Evolutionary conservation across 2,329 filamentous ascomycete species (phyloP).

Genomic region (Stagonosporopsis vannaccii): DNA sequence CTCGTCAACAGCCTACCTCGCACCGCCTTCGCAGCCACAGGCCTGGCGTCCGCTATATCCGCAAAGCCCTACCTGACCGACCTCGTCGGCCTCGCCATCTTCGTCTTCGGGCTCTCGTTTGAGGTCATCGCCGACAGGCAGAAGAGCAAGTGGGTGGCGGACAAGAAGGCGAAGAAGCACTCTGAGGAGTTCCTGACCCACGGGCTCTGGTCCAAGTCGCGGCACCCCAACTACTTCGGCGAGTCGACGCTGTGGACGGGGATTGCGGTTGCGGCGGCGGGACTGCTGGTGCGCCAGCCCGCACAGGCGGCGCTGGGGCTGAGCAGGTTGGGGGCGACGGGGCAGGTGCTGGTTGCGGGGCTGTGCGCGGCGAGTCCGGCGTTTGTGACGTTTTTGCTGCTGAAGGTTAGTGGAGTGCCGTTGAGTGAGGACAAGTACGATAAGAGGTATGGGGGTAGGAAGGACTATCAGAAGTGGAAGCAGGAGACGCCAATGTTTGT

Average conservation of each 20-base stretch:
- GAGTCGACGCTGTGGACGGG: slow-evolving; percentile 74
- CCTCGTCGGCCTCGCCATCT: slow-evolving; percentile 65
- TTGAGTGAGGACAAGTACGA: slow-evolving; percentile 75
- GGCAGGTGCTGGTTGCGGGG: slow-evolving; percentile 55
- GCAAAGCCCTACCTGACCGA: slow-evolving; percentile 58
- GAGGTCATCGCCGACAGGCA: slow-evolving; percentile 70
- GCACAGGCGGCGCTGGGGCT: slow-evolving; percentile 66
- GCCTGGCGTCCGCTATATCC: slow-evolving; percentile 55
- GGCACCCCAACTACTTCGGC: slow-evolving; percentile 77
- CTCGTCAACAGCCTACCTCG: slow-evolving; percentile 69
- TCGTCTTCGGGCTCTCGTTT: slow-evolving; percentile 64
- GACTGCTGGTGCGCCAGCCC: slow-evolving; percentile 62
- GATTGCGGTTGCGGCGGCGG: slow-evolving; percentile 66
- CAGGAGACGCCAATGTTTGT: slow-evolving; percentile 69
- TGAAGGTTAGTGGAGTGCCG: slow-evolving; percentile 70
- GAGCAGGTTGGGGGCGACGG: slow-evolving; percentile 49
- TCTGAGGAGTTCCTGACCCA: slow-evolving; percentile 70
- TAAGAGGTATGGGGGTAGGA: slow-evolving; percentile 66
- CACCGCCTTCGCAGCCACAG: slow-evolving; percentile 52
- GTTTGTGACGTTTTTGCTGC: slow-evolving; percentile 68
- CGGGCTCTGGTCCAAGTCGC: slow-evolving; percentile 67
- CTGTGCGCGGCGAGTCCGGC: slow-evolving; percentile 67
- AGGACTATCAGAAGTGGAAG: slow-evolving; percentile 74
- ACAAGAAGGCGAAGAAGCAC: slow-evolving; percentile 70
- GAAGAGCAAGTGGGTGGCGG: slow-evolving; percentile 67